phyloP scores from a whole-genome alignment of 257 asterid species.

The Scutellaria barbata region DNA sequence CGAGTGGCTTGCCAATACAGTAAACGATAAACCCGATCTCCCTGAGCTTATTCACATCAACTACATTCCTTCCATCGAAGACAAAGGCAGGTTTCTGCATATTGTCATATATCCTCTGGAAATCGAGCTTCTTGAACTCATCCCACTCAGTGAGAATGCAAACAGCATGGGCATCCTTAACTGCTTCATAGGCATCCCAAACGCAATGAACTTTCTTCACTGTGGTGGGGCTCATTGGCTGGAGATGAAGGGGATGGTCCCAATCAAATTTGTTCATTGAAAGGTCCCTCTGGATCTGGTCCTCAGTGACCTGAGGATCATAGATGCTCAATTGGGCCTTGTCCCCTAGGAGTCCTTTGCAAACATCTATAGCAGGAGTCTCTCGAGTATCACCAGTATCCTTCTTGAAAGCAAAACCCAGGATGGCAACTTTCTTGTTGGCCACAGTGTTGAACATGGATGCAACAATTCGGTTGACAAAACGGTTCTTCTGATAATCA shows the following conservation, averaged over 20 bases:
- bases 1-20: conserved; percentile 89
- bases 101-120: conserved; percentile 70
- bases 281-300: conserved; percentile 90
- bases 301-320: conserved; percentile 85
- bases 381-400: conserved; percentile 88
- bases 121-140: conserved; percentile 83
- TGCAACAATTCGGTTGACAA: conserved; percentile 74
- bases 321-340: conserved; percentile 81
- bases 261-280: conserved; percentile 81
- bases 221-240: conserved; percentile 85
- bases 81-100: conserved; percentile 92
- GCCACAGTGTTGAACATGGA: conserved; percentile 90
- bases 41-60: conserved; percentile 69
- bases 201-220: conserved; percentile 65
- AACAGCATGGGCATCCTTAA: conserved; percentile 78
- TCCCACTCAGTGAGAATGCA: conserved; percentile 94
- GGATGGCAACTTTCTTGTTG: conserved; percentile 77
- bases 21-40: conserved; percentile 83
- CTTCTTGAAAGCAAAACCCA: conserved; percentile 87
- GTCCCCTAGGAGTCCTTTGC: conserved; percentile 85
- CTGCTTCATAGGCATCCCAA: conserved; percentile 80
- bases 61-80: conserved; percentile 80
- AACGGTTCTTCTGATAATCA: conserved; percentile 80
- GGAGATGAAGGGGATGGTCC: conserved; percentile 94
- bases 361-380: conserved; percentile 86